phyloP scores from a whole-genome alignment of 1,139 yeast genomes.

The Pichia sp. region DNA sequence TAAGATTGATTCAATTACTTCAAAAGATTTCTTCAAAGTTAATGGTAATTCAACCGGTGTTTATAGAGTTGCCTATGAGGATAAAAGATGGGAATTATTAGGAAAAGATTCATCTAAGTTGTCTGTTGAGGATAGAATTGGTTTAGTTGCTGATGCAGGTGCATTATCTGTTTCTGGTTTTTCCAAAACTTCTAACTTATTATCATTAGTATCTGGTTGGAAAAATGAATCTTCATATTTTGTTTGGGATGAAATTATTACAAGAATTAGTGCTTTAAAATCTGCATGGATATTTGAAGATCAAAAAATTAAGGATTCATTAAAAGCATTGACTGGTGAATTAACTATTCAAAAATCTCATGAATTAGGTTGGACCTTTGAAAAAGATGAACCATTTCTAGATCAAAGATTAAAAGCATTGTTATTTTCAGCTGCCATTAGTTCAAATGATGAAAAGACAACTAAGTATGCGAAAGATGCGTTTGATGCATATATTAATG shows the following conservation, averaged over 20 bases:
- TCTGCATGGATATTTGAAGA: conserved; percentile 70
- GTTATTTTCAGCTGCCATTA: conserved; percentile 64
- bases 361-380: conserved; percentile 64
- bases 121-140: conserved; percentile 57
- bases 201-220: conserved; percentile 42
- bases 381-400: conserved; percentile 57
- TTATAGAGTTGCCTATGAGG: conserved; percentile 60
- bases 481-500: conserved; percentile 52
- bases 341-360: conserved; percentile 55
- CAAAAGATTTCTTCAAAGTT: conserved; percentile 45
- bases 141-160: conserved; percentile 60
- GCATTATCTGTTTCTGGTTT: conserved; percentile 59
- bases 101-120: conserved; percentile 45
- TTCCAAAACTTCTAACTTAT: conserved; percentile 44
- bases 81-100: conserved; percentile 42
- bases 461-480: conserved; percentile 47
- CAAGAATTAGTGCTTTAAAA: conserved; percentile 46
- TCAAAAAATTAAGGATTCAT: conserved; percentile 45
- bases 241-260: conserved; percentile 62
- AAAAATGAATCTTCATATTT: conserved; percentile 49
- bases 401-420: conserved; percentile 69
- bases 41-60: conserved; percentile 63
- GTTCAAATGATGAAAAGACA: conserved; percentile 50
- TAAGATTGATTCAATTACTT: conserved; percentile 12
- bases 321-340: conserved; percentile 52